Evolutionary conservation across 2,329 filamentous ascomycete genomes (phyloP).

Genomic region (Aspergillus neoniger): DNA sequence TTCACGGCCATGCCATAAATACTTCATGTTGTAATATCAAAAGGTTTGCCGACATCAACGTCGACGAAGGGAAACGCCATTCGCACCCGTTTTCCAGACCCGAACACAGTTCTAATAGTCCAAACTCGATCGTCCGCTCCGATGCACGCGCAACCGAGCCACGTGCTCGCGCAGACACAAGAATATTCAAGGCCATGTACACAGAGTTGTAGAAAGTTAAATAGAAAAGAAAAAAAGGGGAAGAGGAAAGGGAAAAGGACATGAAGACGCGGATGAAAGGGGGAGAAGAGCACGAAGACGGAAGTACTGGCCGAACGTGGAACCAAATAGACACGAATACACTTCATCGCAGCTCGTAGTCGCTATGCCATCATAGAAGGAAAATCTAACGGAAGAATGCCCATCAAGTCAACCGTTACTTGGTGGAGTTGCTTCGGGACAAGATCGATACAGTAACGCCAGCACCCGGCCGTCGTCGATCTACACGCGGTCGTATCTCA

Average conservation of each 20-base stretch:
- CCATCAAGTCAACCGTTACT: constrained; percentile 31
- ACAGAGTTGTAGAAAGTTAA: constrained; percentile 35
- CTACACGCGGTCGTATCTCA: constrained; percentile 43
- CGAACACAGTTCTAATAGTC: constrained; percentile 47
- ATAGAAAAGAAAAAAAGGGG: constrained; percentile 24
- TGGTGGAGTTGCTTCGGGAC: constrained; percentile 47
- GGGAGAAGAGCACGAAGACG: constrained; percentile 20
- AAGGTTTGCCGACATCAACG: constrained; percentile 35
- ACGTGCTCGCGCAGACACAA: constrained; percentile 31
- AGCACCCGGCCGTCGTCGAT: constrained; percentile 43
- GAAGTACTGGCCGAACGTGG: constrained; percentile 26
- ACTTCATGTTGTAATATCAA: constrained; percentile 35
- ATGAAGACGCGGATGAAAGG: constrained; percentile 16
- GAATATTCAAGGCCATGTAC: constrained; percentile 47
- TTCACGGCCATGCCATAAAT: constrained; percentile 33
- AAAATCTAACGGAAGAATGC: constrained; percentile 23
- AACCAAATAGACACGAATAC: constrained; percentile 32
- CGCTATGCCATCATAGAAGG: constrained; percentile 41
- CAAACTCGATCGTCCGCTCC: constrained; percentile 39
- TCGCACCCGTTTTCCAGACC: constrained; percentile 47
- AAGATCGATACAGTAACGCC: constrained; percentile 37
- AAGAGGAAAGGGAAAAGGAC: constrained; percentile 20
- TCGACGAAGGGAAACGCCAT: constrained; percentile 43
- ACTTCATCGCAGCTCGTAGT: constrained; percentile 39
- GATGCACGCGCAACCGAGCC: constrained; percentile 27